Percentiles rank a stretch among this genome's conserved stretches.
These are phyloP conservation scores for Carex myosuroides DNA, from an alignment of 176 grass and related monocot species.

Conservation along the genomic window DNA sequence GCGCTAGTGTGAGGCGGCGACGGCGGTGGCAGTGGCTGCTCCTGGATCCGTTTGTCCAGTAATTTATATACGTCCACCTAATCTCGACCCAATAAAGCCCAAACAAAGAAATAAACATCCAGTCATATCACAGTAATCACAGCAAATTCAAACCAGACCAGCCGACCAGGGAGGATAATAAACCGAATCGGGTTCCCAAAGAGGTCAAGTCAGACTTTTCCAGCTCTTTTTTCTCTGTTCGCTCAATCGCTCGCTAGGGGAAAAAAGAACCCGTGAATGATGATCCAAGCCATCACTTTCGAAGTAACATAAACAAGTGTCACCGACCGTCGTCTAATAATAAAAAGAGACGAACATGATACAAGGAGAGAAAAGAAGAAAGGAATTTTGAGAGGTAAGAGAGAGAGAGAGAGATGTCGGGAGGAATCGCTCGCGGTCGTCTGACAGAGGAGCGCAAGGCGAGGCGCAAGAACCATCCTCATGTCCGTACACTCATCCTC, in stretches of 20 bases:
- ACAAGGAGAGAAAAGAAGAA: background rate
- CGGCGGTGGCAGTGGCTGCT: background rate
- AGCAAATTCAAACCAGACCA: background rate
- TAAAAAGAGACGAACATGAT: background rate
- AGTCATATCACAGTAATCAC: background rate
- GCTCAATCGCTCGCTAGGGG: background rate
- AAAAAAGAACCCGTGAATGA: background rate
- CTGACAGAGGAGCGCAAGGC: slow-evolving; percentile 97
- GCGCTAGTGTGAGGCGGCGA: background rate
- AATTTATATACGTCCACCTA: background rate
- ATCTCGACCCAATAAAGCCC: background rate
- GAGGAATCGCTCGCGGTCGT: slow-evolving; percentile 76
- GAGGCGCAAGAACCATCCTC: slow-evolving; percentile 92
- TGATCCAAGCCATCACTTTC: background rate
- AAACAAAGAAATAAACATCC: background rate
- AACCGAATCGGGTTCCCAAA: background rate
- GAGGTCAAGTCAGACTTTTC: background rate
- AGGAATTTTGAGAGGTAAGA: background rate
- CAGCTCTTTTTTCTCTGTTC: background rate
- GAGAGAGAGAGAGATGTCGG: slow-evolving; percentile 30
- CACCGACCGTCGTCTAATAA: background rate
- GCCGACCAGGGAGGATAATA: background rate
- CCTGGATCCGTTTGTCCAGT: background rate
- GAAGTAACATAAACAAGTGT: background rate
- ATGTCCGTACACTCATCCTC: slow-evolving; percentile 33